Percentiles rank a stretch among this genome's conserved stretches.
These are phyloP conservation scores for Kwoniella shandongensis DNA, from an alignment of 768 basidiomycete species.

Conservation along the genomic window DNA sequence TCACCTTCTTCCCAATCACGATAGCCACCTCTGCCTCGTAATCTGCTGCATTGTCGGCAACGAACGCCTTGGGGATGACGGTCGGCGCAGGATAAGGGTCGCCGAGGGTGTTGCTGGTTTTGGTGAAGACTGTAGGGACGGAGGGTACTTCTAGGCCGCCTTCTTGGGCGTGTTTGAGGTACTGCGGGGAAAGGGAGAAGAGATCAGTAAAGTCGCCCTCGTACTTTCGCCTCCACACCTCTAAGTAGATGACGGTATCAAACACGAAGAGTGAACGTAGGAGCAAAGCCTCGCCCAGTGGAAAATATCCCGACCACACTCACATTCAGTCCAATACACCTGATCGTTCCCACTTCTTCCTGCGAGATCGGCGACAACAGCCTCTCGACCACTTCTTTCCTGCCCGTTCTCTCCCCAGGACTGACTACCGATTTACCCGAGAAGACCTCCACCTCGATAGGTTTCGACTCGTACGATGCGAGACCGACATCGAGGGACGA, in stretches of 20 bases:
- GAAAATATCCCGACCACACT: constrained; percentile 8
- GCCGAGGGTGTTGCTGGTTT: constrained; percentile 48
- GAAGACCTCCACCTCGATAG: constrained; percentile 47
- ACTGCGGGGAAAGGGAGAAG: constrained; percentile 26
- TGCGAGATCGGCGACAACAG: constrained; percentile 45
- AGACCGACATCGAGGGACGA: constrained; percentile 48
- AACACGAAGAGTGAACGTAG: background rate
- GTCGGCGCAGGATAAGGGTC: constrained; percentile 46
- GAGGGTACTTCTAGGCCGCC: constrained; percentile 42
- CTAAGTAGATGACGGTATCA: too few species aligned
- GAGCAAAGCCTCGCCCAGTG: background rate
- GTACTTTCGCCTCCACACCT: too few species aligned
- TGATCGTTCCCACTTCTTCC: constrained; percentile 51
- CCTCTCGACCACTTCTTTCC: constrained; percentile 31
- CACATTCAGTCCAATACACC: constrained; percentile 54
- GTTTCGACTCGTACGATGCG: constrained; percentile 38
- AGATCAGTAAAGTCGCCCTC: too few species aligned
- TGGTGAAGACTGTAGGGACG: constrained; percentile 52
- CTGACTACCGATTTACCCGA: constrained; percentile 38
- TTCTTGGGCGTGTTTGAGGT: constrained; percentile 50
- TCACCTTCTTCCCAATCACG: constrained; percentile 77
- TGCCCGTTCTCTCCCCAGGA: constrained; percentile 45
- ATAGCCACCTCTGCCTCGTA: constrained; percentile 57
- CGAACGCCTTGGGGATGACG: constrained; percentile 37
- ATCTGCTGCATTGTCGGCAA: constrained; percentile 41